Evolutionary conservation across 352 stramenopile genomes (phyloP), one percentile per base, ranked within the genome.

Genomic region (Aphanomyces cochlioides): DNA sequence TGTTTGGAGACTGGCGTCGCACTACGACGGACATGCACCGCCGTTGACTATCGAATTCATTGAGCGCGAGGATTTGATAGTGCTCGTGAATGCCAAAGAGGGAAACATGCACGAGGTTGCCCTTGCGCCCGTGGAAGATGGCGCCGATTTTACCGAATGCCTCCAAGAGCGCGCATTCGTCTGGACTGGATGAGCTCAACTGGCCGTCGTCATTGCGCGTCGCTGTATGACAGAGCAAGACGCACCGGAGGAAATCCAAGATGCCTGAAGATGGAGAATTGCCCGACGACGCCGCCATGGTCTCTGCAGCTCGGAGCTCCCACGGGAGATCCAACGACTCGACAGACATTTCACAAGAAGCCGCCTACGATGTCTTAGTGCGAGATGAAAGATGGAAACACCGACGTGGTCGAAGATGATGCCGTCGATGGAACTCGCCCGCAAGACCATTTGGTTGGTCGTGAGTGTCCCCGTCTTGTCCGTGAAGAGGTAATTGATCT

Each of bases 381-480:
- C n/a, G n/a, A 28, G 28, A 28, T 28, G 2, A 28, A 28, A 28
- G 28, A 28, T 28, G 28, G 37, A 13, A 7, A 36, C 21, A 38
- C 50, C 38, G 36, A 71, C 19, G 69, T 72, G 36, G 74, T 95
- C 92, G 53, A 94, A 98, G 57, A 95, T 90, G 28, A 90, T 83
- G 5, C 95, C 94, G 17, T 82, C 88, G 36, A 98, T 93, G 41
- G 83, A 91, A 72, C 92, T 97, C 15, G 90, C 82, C 69, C 95
- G 94, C 72, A 98, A 98, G n/a, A 98, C 79, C 97, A 99, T 99
- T 60, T 98, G 88, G 74, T 99, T 99, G 59, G 95, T 95, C 3
- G 98, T 99, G 17, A 99, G 77, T 4, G 98, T 99, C 5, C 98
- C 98, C 2, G 97, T 99, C 76, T 99, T 99, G 77, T 99, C 98